phyloP scores from a whole-genome alignment of 495 filamentous ascomycete species.

The Symbiotaphrina buchneri region DNA sequence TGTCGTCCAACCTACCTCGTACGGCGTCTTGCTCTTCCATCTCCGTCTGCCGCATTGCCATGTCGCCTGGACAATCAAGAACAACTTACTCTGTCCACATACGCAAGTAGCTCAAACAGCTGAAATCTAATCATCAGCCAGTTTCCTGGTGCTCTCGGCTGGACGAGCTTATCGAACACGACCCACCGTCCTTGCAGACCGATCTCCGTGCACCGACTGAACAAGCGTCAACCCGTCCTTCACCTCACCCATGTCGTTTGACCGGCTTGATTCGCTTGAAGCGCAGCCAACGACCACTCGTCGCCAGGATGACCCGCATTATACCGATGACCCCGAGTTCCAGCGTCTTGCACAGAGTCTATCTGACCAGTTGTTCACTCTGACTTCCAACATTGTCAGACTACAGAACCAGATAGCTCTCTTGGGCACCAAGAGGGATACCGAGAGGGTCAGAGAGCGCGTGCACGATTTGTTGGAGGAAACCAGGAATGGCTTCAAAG shows the following conservation, averaged over 20 bases:
- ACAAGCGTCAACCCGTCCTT: no score
- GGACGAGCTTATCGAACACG: no score
- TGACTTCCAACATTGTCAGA: conserved; percentile 69
- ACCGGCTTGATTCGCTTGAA: conserved; percentile 65
- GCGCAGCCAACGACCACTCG: conserved; percentile 49
- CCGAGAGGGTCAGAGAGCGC: conserved; percentile 71
- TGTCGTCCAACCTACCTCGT: no score
- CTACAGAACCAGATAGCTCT: conserved; percentile 61
- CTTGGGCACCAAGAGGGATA: conserved; percentile 78
- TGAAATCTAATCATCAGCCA: no score
- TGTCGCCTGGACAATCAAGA: no score
- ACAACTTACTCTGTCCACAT: no score
- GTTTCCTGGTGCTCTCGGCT: no score
- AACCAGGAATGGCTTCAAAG: conserved; percentile 69
- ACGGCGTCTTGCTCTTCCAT: no score
- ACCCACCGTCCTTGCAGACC: no score
- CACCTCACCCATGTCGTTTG: conserved; percentile 56
- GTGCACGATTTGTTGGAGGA: conserved; percentile 73
- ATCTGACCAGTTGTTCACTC: conserved; percentile 62
- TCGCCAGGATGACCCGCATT: conserved; percentile 45
- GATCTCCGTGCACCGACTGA: no score
- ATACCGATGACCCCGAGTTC: conserved; percentile 84
- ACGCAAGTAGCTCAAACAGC: no score
- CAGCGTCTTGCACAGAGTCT: conserved; percentile 54
- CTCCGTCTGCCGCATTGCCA: no score